Base-by-base conservation (phyloP, 1,284 basidiomycete species). In the Bjerkandera adusta region DNA sequence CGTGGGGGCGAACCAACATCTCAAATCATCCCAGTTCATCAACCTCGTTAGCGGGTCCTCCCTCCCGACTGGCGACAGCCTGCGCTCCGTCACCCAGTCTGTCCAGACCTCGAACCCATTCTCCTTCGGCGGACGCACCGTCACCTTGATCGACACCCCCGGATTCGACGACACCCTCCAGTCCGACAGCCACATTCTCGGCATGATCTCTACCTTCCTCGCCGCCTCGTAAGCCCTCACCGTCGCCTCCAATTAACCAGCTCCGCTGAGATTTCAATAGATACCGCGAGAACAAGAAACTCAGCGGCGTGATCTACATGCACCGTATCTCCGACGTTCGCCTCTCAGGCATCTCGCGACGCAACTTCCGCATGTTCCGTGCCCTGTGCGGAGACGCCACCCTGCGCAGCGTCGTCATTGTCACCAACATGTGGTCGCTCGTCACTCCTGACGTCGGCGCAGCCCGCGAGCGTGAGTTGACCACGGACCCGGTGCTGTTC, bases 391-490 rank as follows among this genome's bases (percentile, higher is more conserved):
- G 76, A 7, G 70, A 73, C 15, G 59, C 49, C 10, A 64, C 69
- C 1, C 63, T 79, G 42, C 61, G 65, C 33, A 77, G 72, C 49
- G 75, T 79, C 20, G 59, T 74, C 20, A 67, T 79, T 47, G 68
- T 70, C 24, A 79, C 75, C 42, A 77, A 67, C 43, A 76, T 75
- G 73, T 79, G 76, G 76, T 66, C 65, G n/a, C 62, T 66, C 44
- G 64, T 72, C 5, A 12, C 21, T 5, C 33, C 29, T 27, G 37
- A 39, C 6, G 38, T 10, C 15, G 27, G 18, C 16, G 25, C 8
- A 20, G 8, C 36, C 20, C 20, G 41, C 15, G 44, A 32, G 15
- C 39, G 40, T 20, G 36, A 37, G 36, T 13, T 49, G 1, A 29
- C 45, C 22, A 22, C 27, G 18, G 35, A 41, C 26, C 12, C 6